Percentiles rank a stretch among this genome's conserved stretches.
phyloP scores from a whole-genome alignment of 306 rosid genomes.

The Cyclanthera cordifolia region DNA sequence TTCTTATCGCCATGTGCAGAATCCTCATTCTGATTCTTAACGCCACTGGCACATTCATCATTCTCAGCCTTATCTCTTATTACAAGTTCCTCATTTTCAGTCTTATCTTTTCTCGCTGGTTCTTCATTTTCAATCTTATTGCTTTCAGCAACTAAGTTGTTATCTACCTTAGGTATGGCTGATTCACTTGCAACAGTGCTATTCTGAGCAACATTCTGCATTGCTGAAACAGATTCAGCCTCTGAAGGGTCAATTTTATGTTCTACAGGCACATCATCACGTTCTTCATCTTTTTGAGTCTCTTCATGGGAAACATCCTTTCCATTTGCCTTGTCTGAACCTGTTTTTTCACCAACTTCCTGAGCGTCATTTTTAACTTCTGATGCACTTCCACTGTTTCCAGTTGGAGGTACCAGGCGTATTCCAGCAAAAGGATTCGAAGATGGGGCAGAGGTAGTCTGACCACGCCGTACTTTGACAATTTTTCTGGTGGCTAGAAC shows the following conservation, averaged over 20 bases:
- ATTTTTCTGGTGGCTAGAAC: constrained; percentile 80
- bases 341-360: constrained; percentile 21
- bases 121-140: constrained; percentile 3
- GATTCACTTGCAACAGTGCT: constrained; percentile 19
- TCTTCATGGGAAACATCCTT: constrained; percentile 14
- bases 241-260: constrained; percentile 20
- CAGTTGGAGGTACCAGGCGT: constrained; percentile 41
- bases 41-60: neutral
- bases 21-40: neutral
- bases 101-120: too few relatives aligned
- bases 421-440: constrained; percentile 83
- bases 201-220: constrained; percentile 20
- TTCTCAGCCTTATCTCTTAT: too few relatives aligned
- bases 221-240: constrained; percentile 25
- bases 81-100: too few relatives aligned
- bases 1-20: constrained; percentile 4
- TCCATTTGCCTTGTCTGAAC: constrained; percentile 23
- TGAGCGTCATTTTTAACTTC: constrained; percentile 31
- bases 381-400: constrained; percentile 23
- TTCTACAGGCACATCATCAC: constrained; percentile 36
- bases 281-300: constrained; percentile 22
- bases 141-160: constrained; percentile 15
- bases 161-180: constrained; percentile 17
- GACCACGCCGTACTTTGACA: constrained; percentile 72
- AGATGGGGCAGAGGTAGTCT: constrained; percentile 36